Conservation (phyloP, 1,139 yeast genomes). For the Hanseniaspora gamundiae region DNA sequence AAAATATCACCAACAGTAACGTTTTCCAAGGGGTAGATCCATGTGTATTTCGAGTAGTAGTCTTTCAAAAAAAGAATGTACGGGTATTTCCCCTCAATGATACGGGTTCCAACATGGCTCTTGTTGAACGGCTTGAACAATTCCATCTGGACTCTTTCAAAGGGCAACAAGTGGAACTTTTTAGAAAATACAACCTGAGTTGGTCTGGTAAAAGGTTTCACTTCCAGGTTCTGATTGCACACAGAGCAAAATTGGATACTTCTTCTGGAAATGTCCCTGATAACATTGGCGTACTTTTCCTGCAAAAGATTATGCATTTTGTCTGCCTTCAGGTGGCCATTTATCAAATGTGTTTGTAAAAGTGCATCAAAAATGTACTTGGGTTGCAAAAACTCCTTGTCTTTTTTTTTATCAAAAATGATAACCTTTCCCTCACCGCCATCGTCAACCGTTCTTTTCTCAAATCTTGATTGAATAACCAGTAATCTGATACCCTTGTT, state of each 20-base stretch:
- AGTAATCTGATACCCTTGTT: slow-evolving; percentile 15
- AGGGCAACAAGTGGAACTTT: slow-evolving; percentile 15
- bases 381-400: slow-evolving; percentile 20
- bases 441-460: slow-evolving; percentile 1
- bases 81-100: slow-evolving; percentile 19
- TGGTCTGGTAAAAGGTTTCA: slow-evolving; percentile 10
- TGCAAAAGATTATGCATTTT: slow-evolving; percentile 13
- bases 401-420: slow-evolving; percentile 18
- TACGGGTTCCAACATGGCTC: slow-evolving; percentile 7
- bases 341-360: slow-evolving; percentile 21
- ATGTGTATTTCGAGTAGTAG: slow-evolving; percentile 19
- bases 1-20: slow-evolving; percentile 16
- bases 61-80: slow-evolving; percentile 21
- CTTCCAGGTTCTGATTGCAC: slow-evolving; percentile 16
- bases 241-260: slow-evolving; percentile 19
- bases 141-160: slow-evolving; percentile 20
- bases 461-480: slow-evolving; percentile 17
- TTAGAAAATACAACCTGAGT: slow-evolving; percentile 12
- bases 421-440: slow-evolving; percentile 10
- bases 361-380: slow-evolving; percentile 18
- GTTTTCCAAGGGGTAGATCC: slow-evolving; percentile 20
- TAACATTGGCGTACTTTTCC: slow-evolving; percentile 18
- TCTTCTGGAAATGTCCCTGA: slow-evolving; percentile 14
- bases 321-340: slow-evolving; percentile 16
- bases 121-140: slow-evolving; percentile 14